Conservation (phyloP, 805 yeast species). For the Candida nonsorbophila region DNA sequence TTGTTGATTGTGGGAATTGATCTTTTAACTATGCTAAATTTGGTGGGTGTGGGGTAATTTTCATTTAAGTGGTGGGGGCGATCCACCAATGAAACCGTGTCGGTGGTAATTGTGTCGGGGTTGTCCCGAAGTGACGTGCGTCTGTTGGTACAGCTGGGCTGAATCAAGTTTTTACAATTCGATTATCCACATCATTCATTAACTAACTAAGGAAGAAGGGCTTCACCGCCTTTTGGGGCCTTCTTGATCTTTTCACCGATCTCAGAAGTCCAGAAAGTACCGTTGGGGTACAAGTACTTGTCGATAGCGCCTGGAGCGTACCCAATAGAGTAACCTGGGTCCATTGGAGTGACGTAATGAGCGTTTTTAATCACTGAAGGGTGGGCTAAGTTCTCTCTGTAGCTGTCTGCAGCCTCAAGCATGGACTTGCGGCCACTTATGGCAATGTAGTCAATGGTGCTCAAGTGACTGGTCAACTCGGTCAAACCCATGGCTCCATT, state of each 20-base stretch:
- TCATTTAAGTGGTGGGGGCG: too few species aligned
- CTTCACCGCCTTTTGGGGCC: constrained; percentile 11
- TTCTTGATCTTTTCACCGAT: constrained; percentile 10
- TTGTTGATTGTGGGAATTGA: too few species aligned
- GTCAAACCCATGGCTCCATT: constrained; percentile 13
- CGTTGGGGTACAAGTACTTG: constrained; percentile 9
- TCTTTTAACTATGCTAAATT: too few species aligned
- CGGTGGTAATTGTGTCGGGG: too few species aligned
- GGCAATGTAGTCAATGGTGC: constrained; percentile 10
- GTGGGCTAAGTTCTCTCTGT: constrained; percentile 10
- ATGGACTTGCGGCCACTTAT: constrained; percentile 11
- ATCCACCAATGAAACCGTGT: too few species aligned
- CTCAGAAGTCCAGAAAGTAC: constrained; percentile 13
- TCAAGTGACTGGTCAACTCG: constrained; percentile 10
- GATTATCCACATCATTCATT: too few species aligned
- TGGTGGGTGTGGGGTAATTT: too few species aligned
- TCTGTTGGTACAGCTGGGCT: too few species aligned
- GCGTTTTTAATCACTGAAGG: constrained; percentile 11
- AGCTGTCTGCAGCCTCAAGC: constrained; percentile 13
- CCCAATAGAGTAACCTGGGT: constrained; percentile 12
- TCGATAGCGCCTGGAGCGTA: constrained; percentile 10
- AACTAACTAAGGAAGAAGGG: too few species aligned
- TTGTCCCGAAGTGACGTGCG: too few species aligned
- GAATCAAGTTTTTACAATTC: too few species aligned
- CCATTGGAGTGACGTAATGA: constrained; percentile 12